These are phyloP conservation scores for Paramarasmius palmivorus DNA, from an alignment of 1,284 basidiomycete genomes.

Conservation along the genomic window DNA sequence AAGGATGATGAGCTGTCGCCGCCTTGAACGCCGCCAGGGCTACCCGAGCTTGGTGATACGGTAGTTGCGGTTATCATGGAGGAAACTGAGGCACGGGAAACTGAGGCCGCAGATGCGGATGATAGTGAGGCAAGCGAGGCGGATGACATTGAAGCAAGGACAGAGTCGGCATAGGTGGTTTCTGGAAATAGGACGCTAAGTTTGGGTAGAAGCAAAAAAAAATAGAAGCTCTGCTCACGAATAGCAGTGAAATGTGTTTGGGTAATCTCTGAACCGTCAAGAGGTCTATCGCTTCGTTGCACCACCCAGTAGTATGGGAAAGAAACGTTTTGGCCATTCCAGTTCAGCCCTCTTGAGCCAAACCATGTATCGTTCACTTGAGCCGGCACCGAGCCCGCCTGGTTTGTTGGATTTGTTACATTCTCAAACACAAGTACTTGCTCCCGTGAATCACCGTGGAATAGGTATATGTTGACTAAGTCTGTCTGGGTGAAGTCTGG, in stretches of 20 bases:
- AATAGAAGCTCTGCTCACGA: constrained; percentile 52
- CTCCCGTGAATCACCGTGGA: constrained; percentile 51
- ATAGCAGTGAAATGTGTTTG: constrained; percentile 75
- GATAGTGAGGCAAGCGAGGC: constrained; percentile 37
- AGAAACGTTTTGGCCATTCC: constrained; percentile 51
- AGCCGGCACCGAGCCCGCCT: constrained; percentile 53
- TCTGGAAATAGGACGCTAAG: constrained; percentile 39
- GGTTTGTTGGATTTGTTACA: constrained; percentile 48
- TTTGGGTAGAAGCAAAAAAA: constrained; percentile 3
- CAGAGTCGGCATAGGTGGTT: constrained; percentile 70
- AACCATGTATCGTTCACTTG: constrained; percentile 78
- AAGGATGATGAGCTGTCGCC: constrained; percentile 42
- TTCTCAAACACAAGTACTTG: constrained; percentile 44
- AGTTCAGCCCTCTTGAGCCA: constrained; percentile 51
- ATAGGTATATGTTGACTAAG: constrained; percentile 59
- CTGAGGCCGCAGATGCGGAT: constrained; percentile 28
- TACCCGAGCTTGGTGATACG: constrained; percentile 17
- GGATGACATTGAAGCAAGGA: constrained; percentile 48
- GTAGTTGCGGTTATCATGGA: constrained; percentile 22
- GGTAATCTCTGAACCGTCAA: constrained; percentile 54
- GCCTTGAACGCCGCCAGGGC: constrained; percentile 50
- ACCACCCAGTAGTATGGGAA: constrained; percentile 72
- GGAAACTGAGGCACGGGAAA: constrained; percentile 28
- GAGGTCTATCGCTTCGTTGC: constrained; percentile 52
- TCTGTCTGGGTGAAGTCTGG: constrained; percentile 46